phyloP scores from a whole-genome alignment of 1,284 basidiomycete genomes.

The Cerrena zonata region DNA sequence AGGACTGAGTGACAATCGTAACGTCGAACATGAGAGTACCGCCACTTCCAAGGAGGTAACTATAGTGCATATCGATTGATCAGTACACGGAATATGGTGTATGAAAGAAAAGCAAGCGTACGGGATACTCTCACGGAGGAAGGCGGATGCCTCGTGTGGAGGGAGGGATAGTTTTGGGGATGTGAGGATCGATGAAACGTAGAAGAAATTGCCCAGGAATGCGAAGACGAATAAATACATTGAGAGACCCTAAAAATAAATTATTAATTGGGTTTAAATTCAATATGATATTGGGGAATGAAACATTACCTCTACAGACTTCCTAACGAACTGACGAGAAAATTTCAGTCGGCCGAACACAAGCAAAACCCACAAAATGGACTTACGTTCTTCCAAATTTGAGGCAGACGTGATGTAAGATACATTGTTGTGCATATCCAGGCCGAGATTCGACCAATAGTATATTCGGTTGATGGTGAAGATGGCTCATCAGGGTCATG shows the following conservation, averaged over 20 bases:
- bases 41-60: conserved; percentile 80
- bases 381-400: conserved; percentile 96
- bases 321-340: conserved; percentile 66
- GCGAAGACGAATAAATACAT: conserved; percentile 88
- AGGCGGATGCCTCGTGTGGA: conserved; percentile 49
- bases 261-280: background rate
- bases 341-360: background rate
- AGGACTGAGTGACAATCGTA: conserved; percentile 68
- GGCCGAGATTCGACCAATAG: conserved; percentile 83
- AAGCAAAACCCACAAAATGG: background rate
- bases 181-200: conserved; percentile 78
- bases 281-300: background rate
- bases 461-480: conserved; percentile 46
- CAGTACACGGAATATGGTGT: conserved; percentile 9
- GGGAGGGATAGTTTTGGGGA: conserved; percentile 54
- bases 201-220: conserved; percentile 86
- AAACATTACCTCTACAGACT: conserved; percentile 75
- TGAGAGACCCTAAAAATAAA: conserved; percentile 65
- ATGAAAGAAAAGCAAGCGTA: conserved; percentile 34
- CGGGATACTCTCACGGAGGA: conserved; percentile 71
- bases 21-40: conserved; percentile 88
- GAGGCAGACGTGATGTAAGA: conserved; percentile 84
- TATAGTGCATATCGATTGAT: conserved; percentile 22
- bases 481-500: conserved; percentile 18
- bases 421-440: conserved; percentile 91